Base-by-base conservation (phyloP, 2,329 filamentous ascomycete species). In the Rachicladosporium sp. region DNA sequence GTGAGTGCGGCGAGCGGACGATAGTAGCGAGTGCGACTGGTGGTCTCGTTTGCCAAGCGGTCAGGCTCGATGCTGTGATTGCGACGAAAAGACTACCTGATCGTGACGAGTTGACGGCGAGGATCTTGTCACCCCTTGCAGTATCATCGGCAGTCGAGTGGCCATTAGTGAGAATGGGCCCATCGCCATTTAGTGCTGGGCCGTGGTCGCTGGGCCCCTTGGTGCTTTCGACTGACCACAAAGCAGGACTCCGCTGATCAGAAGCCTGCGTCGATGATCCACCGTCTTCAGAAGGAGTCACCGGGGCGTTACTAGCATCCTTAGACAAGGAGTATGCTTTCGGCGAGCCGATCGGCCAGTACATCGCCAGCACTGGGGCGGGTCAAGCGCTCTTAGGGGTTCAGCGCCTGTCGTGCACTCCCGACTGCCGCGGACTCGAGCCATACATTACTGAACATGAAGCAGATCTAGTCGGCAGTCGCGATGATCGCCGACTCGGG, bases 21-120 rank as follows among this genome's bases (percentile, higher is more conserved):
- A 95, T 79, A 19, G 87, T 76, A 43, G 87, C 87, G 38, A 96
- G 74, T 23, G 95, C 77, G 15, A 88, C 87, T 39, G 86, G 88
- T 36, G 91, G 91, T 82, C 94, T 60, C 41, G 85, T 89, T 65
- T 96, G 91, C 91, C 91, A 98, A 49, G 98, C 73, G n/a, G 83
- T 86, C 59, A 98, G 76, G 9, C 83, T 82, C 2, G 83, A 83
- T 4, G 74, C 67, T 1, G 89, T 95, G 55, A 95, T 85, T 35
- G 86, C 86, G 37, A 84, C 84, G 63, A 98, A 95, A 45, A 82
- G 66, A 53, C 88, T 81, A 31, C 88, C 88, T 41, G 74, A 80
- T 33, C 88, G 77, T 2, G 88, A 83, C 31, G 87, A 74, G 47
- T 78, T 77, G 38, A 94, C 67, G 4, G 82, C 82, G 45, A 85